These are phyloP conservation scores for Nowakowskiella sp. DNA, from an alignment of 192 early-diverging fungal genomes.

Conservation along the genomic window DNA sequence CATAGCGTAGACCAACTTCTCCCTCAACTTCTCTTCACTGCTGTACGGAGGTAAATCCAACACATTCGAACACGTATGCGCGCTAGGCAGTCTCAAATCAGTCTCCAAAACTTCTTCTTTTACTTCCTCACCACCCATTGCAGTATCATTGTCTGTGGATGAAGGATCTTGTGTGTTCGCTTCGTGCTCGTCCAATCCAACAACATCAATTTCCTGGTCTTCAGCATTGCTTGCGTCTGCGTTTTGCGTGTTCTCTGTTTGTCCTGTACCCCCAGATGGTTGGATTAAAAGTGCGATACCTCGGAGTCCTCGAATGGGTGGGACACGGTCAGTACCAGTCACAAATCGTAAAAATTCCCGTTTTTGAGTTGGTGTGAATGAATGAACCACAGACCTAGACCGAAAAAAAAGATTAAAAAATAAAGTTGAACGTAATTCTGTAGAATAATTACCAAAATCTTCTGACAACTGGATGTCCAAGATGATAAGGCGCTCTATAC, in stretches of 20 bases:
- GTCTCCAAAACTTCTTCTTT: conserved; percentile 9
- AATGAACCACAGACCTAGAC: conserved; percentile 14
- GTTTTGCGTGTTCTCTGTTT: conserved; percentile 4
- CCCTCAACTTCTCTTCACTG: conserved; percentile 11
- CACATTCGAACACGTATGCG: conserved; percentile 14
- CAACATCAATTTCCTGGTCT: conserved; percentile 14
- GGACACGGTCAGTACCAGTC: conserved; percentile 14
- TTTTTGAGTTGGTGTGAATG: conserved; percentile 10
- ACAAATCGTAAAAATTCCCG: conserved; percentile 14
- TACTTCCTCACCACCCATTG: neutral
- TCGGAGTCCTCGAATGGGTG: conserved; percentile 8
- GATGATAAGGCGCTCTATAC: conserved; percentile 15
- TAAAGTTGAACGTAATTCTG: neutral
- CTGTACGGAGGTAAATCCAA: conserved; percentile 15
- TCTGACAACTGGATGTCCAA: conserved; percentile 11
- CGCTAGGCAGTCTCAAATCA: conserved; percentile 9
- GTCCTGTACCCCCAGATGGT: conserved; percentile 9
- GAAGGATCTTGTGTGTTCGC: conserved; percentile 3
- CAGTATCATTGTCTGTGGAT: conserved; percentile 1
- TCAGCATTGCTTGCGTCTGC: conserved; percentile 8
- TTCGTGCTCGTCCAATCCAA: neutral
- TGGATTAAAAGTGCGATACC: conserved; percentile 10
- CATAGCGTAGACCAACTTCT: conserved; percentile 16
- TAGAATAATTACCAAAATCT: conserved; percentile 12
- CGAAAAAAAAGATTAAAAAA: neutral